Evolutionary conservation across 2,329 filamentous ascomycete genomes (phyloP), one percentile per base, ranked within the genome.

Genomic region (Salinomyces thailandicus): DNA sequence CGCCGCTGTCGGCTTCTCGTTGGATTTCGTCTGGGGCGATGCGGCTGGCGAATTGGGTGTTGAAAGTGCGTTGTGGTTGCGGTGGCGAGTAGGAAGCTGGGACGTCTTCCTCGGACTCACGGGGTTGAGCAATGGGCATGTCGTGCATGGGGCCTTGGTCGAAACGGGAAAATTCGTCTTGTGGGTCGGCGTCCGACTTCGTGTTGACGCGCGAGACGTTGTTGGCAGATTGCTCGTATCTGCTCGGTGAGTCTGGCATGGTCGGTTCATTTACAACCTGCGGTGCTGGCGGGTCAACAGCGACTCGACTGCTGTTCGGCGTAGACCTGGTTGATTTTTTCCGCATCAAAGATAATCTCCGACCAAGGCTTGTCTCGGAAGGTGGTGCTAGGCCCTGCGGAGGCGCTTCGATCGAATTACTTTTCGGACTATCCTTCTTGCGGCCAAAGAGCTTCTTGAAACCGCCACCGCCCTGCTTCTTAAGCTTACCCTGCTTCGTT

Each of bases 101-200:
- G 17, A 28, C 33, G 17, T 49, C 37, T 11, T 52, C 48, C 7
- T 47, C 35, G 7, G 58, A 52, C 15, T 62, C 60, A 3, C 60
- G 55, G 3, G 84, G 84, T 8, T 75, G 69, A 53, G 93, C 93
- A 1, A 86, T 84, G 3, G 91, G 89, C 58, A 91, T 82, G 38
- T 96, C 86, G 7, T 74, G 61, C 16, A 95, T 71, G 2, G 91
- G 91, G 2, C 87, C 91, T 62, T 96, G 89, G 52, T 91, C 82
- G 54, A 96, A 96, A 16, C 67, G 68, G 12, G 72, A 72, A 52
- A 79, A 78, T 38, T 79, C 78, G 8, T 71, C 62, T 19, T 68
- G 64, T n/a, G 75, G 73, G 47, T 79, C 71, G 28, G 63, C 61
- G 5, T 69, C 71, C 43, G 82, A 74, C 6, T 64, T 61, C 1